Evolutionary conservation across 2,329 filamentous ascomycete species (phyloP), one percentile per base, ranked within the genome.

Genomic region (Clarireedia monteithiana): DNA sequence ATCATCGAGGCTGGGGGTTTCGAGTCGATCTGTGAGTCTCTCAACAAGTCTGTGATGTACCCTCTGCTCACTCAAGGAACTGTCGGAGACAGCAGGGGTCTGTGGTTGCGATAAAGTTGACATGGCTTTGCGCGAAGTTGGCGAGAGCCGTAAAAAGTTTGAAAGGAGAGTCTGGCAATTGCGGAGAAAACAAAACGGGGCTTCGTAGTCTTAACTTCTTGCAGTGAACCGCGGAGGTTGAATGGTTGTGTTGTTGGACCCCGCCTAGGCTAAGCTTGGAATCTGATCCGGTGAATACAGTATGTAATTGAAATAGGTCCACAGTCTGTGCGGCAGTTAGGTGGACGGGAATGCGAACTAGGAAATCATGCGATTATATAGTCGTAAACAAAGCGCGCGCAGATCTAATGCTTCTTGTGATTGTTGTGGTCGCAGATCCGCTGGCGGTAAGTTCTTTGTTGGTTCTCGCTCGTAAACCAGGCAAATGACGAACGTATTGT

Each of bases 1-100:
- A 70, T 95, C 85, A 72, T 97, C 92, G 54, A 95, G 79, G 62
- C 85, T 84, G 5, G 91, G 89, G 67, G 88, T 91, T 75, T 95
- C 89, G 54, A 96, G 75, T 48, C 78, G 72, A 67, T 95, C 87
- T 36, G 89, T 84, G 62, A 89, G 69, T 36, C 63, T 62, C 60
- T 69, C 65, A 6, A 69, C 65, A 2, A 66, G 63, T 57, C 63
- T 55, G 42, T 64, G 61, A 44, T 55, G 52, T 9, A 44, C 52
- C 58, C 66, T 63, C 47, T 69, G 64, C 55, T 69, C 67, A 49
- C 61, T 62, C 56, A 68, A 59, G 50, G 65, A 63, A 49, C 63
- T 67, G 50, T 63, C 59, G 30, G 62, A 59, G 17, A 60, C 51
- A 2, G 60, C 60, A 15, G 67, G 64, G 50, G 66, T 67, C 58